Evolutionary conservation across 2,329 filamentous ascomycete species (phyloP).

Genomic region (Chaetomium olivaceum): DNA sequence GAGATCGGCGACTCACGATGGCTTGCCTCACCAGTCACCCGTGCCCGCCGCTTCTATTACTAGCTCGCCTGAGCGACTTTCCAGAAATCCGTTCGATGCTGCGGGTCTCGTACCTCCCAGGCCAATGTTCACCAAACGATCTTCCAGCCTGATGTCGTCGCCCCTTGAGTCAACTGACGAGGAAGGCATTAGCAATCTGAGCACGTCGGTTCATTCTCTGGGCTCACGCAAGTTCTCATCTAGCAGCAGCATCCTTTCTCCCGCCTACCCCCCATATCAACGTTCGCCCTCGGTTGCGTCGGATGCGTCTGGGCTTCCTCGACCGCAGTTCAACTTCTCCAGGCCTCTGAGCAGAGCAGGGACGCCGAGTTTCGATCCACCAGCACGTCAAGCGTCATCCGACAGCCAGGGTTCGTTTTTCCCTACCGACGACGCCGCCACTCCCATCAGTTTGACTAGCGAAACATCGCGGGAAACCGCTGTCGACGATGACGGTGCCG

Average conservation of each 20-base stretch:
- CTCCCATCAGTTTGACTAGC: slow-evolving; percentile 71
- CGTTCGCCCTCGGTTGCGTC: slow-evolving; percentile 85
- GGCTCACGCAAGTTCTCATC: slow-evolving; percentile 76
- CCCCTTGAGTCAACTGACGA: slow-evolving; percentile 70
- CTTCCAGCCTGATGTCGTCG: slow-evolving; percentile 63
- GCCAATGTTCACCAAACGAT: slow-evolving; percentile 51
- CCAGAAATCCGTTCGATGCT: slow-evolving; percentile 52
- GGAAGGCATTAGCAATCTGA: slow-evolving; percentile 59
- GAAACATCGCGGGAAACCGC: slow-evolving; percentile 63
- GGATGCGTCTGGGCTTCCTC: slow-evolving; percentile 70
- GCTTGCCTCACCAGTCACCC: slow-evolving; percentile 40
- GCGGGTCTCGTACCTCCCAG: slow-evolving; percentile 53
- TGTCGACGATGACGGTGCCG: slow-evolving; percentile 49
- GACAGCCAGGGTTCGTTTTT: slow-evolving; percentile 68
- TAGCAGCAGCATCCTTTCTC: slow-evolving; percentile 61
- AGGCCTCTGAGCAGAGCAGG: slow-evolving; percentile 78
- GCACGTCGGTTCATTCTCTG: slow-evolving; percentile 60
- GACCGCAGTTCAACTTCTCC: slow-evolving; percentile 90
- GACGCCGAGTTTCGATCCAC: slow-evolving; percentile 58
- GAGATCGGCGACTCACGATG: slow-evolving; percentile 38
- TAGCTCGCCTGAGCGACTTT: slow-evolving; percentile 48
- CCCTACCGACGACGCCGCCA: slow-evolving; percentile 62
- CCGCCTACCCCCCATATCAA: slow-evolving; percentile 61
- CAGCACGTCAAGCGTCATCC: slow-evolving; percentile 62
- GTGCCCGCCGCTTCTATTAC: slow-evolving; percentile 38